Percentiles rank a stretch among this genome's conserved stretches.
Evolutionary conservation across 2,329 filamentous ascomycete species (phyloP).

Genomic region (Amauroascus niger): DNA sequence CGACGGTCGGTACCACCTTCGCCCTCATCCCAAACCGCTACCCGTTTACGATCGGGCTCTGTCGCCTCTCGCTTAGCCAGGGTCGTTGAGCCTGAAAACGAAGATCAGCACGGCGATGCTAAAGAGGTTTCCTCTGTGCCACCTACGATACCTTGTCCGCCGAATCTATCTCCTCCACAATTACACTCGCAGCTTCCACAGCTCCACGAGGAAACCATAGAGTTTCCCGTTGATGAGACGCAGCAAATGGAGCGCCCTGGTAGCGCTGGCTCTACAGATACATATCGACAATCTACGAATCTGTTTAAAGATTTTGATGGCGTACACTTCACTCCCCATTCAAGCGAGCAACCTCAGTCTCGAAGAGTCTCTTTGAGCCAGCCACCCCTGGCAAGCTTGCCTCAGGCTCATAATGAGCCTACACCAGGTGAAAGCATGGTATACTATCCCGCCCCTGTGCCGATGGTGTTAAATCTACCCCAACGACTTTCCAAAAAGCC

Average conservation of each 20-base stretch:
- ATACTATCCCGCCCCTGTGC: constrained; percentile 90
- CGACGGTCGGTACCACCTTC: constrained; percentile 36
- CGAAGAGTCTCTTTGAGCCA: constrained; percentile 32
- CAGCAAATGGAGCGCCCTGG: constrained; percentile 25
- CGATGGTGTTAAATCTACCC: constrained; percentile 84
- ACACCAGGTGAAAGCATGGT: constrained; percentile 69
- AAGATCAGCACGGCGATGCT: constrained; percentile 22
- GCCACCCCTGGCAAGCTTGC: constrained; percentile 31
- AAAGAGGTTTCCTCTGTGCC: constrained; percentile 19
- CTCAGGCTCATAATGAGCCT: constrained; percentile 32
- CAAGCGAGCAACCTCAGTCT: constrained; percentile 20
- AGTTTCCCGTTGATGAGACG: neutral
- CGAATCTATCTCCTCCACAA: neutral
- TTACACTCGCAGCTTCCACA: neutral
- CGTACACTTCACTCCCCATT: constrained; percentile 35
- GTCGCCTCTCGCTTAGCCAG: constrained; percentile 31
- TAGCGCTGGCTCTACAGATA: constrained; percentile 38
- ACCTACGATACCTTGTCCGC: constrained; percentile 17
- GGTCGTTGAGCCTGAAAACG: constrained; percentile 34
- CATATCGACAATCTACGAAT: constrained; percentile 36
- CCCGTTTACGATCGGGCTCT: constrained; percentile 30
- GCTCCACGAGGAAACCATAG: neutral
- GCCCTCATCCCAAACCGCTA: constrained; percentile 22
- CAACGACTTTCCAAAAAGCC: constrained; percentile 72
- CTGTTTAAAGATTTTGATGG: constrained; percentile 44